phyloP scores from a whole-genome alignment of 306 rosid genomes.

The Dalbergia cultrata region DNA sequence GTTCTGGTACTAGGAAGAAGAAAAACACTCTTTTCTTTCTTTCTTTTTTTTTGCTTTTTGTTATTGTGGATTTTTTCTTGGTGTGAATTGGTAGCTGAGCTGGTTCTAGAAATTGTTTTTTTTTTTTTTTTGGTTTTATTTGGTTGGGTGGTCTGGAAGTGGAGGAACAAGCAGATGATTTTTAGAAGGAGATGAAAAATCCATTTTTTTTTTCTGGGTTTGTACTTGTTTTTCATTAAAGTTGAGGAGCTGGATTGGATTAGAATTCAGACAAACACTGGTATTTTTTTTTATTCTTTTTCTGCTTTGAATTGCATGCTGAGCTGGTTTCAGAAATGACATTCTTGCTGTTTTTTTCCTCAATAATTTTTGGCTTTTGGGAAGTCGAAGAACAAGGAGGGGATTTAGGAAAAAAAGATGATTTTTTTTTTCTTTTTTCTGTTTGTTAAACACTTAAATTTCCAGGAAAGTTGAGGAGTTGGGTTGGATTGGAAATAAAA shows the following conservation, averaged over 20 bases:
- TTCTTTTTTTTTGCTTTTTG: too few species aligned
- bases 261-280: too few species aligned
- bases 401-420: neutral
- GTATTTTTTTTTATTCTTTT: too few species aligned
- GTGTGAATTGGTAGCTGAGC: neutral
- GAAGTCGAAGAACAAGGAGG: conserved; percentile 35
- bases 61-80: neutral
- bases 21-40: neutral
- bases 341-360: neutral
- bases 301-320: conserved; percentile 5
- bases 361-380: conserved; percentile 24
- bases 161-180: neutral
- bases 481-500: conserved; percentile 28
- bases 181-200: neutral
- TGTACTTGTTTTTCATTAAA: neutral
- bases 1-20: conserved; percentile 63
- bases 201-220: neutral
- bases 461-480: neutral
- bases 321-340: conserved; percentile 24
- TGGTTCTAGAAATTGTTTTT: neutral
- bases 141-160: neutral
- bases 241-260: neutral
- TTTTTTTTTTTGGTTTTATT: too few species aligned
- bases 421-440: too few species aligned
- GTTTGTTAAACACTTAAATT: neutral